A percentile compares a stretch with the other conserved stretches of the same genome.
Evolutionary conservation across 768 basidiomycete species (phyloP).

Genomic region (Botryobasidium botryosum): DNA sequence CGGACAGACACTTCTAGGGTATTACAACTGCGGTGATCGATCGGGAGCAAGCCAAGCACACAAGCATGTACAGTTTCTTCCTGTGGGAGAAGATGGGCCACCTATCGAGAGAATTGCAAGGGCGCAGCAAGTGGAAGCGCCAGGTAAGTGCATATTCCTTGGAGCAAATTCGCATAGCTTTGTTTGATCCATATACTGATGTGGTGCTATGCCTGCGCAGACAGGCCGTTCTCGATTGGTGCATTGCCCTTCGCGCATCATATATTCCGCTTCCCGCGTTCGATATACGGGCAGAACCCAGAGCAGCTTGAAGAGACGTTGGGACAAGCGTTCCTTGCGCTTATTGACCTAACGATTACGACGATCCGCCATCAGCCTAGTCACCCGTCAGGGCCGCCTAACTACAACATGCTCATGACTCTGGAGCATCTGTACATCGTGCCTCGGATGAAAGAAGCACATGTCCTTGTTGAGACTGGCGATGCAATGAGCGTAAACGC

Average conservation of each 20-base stretch:
- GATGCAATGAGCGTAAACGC: conserved; percentile 59
- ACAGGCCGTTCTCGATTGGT: conserved; percentile 52
- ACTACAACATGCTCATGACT: conserved; percentile 73
- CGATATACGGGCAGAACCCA: conserved; percentile 27
- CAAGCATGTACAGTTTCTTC: conserved; percentile 81
- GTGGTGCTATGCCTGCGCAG: conserved; percentile 23
- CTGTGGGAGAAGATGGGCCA: conserved; percentile 42
- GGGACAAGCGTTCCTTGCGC: conserved; percentile 44
- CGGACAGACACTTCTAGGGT: conserved; percentile 51
- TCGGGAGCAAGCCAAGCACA: conserved; percentile 84
- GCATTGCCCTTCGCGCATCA: conserved; percentile 68
- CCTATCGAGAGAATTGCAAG: conserved; percentile 62
- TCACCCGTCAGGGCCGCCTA: conserved; percentile 25
- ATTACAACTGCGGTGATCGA: conserved; percentile 79
- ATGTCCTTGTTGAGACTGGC: conserved; percentile 35
- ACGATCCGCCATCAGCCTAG: conserved; percentile 49
- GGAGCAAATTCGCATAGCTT: background rate
- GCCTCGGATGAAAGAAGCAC: conserved; percentile 53
- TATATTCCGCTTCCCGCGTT: conserved; percentile 36
- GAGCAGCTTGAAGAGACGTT: conserved; percentile 36
- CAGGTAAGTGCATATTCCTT: conserved; percentile 29
- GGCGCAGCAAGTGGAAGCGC: conserved; percentile 33
- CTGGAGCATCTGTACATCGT: conserved; percentile 73
- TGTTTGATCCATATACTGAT: background rate
- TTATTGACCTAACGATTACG: conserved; percentile 62